These are phyloP conservation scores for Tulasnella sp. DNA, from an alignment of 768 basidiomycete species.

Conservation along the genomic window DNA sequence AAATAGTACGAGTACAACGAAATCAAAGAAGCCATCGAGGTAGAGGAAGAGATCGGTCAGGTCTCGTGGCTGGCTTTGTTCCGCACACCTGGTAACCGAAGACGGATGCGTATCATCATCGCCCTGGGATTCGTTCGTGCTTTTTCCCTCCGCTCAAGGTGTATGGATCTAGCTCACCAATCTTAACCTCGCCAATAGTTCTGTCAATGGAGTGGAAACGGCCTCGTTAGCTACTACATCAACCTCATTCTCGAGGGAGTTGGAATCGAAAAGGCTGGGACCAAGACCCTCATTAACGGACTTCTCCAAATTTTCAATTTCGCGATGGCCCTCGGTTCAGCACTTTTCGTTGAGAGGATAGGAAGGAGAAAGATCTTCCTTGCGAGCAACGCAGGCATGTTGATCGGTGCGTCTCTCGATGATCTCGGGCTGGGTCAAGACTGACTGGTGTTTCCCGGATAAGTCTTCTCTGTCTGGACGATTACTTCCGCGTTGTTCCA, in stretches of 20 bases:
- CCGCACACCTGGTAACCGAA: constrained; percentile 60
- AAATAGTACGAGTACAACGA: constrained; percentile 37
- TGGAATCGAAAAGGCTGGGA: too few relatives aligned
- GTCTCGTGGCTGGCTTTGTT: constrained; percentile 52
- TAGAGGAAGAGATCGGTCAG: constrained; percentile 54
- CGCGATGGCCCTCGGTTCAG: constrained; percentile 49
- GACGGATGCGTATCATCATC: constrained; percentile 63
- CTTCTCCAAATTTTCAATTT: constrained; percentile 66
- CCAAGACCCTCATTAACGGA: constrained; percentile 62
- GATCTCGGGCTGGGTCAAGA: neutral
- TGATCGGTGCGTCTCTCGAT: constrained; percentile 43
- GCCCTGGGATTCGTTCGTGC: constrained; percentile 21
- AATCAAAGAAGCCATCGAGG: constrained; percentile 61
- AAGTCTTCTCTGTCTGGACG: constrained; percentile 44
- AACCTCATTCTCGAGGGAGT: constrained; percentile 37
- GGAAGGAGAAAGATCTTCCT: constrained; percentile 69
- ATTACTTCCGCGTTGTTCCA: too few relatives aligned
- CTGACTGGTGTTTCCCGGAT: neutral
- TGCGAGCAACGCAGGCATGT: constrained; percentile 56
- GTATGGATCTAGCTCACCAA: too few relatives aligned
- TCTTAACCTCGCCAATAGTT: too few relatives aligned
- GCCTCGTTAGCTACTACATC: constrained; percentile 61
- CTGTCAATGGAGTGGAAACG: constrained; percentile 58
- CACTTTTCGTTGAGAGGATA: constrained; percentile 61
- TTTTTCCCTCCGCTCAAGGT: too few relatives aligned